phyloP scores from a whole-genome alignment of 2,329 filamentous ascomycete genomes.

The Ophiocordyceps camponoti-floridani region DNA sequence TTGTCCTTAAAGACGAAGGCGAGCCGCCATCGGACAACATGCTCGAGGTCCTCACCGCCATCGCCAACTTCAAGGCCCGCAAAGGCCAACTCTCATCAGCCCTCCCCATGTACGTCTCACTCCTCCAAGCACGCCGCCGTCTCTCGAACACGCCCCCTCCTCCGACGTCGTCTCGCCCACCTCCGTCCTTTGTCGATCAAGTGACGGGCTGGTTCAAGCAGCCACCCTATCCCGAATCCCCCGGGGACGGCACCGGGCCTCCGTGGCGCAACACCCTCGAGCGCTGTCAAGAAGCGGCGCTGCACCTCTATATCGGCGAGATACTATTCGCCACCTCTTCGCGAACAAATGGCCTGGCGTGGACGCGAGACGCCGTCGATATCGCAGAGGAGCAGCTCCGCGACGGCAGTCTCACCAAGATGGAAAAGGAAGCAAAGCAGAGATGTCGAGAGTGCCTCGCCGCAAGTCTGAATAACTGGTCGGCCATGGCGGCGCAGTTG shows the following conservation, averaged over 20 bases:
- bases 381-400: slow-evolving; percentile 53
- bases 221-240: slow-evolving; percentile 52
- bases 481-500: slow-evolving; percentile 55
- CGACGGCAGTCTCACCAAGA: slow-evolving; percentile 13
- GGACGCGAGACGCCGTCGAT: slow-evolving; percentile 80
- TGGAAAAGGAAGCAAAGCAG: slow-evolving; percentile 17
- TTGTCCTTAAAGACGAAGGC: slow-evolving; percentile 42
- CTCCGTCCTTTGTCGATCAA: slow-evolving; percentile 5
- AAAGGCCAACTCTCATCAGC: slow-evolving; percentile 48
- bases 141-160: slow-evolving; percentile 21
- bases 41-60: slow-evolving; percentile 53
- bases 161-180: slow-evolving; percentile 2
- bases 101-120: slow-evolving; percentile 69
- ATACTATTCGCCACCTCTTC: slow-evolving; percentile 56
- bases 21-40: slow-evolving; percentile 53
- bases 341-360: slow-evolving; percentile 58
- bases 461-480: slow-evolving; percentile 68
- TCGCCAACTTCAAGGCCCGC: slow-evolving; percentile 63
- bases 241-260: slow-evolving; percentile 48
- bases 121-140: slow-evolving; percentile 60
- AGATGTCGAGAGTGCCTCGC: slow-evolving; percentile 63
- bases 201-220: slow-evolving; percentile 15
- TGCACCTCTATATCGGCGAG: slow-evolving; percentile 86
- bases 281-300: slow-evolving; percentile 66
- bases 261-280: slow-evolving; percentile 46